Base-by-base conservation (phyloP, 1,284 basidiomycete species). In the Trichosporon ovoides region DNA sequence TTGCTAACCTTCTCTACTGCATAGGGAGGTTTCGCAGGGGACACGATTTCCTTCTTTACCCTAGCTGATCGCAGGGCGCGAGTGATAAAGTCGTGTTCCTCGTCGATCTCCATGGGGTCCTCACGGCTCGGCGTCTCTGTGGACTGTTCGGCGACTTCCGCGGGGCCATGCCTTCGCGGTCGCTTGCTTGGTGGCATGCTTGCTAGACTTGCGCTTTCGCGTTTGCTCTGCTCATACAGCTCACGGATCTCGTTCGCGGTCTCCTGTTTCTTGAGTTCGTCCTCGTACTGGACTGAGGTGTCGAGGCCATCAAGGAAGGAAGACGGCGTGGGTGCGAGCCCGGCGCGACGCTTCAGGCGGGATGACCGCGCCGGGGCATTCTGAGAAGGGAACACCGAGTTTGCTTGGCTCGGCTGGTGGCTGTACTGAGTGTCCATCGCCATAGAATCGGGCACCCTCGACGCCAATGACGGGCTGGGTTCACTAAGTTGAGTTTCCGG, bases 201-300 rank as follows among this genome's bases (percentile, higher is more conserved):
- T 5, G 43, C 43, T 48, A 48, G 28, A 14, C 43, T 48, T 3
- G n/a, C 61, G 51, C 56, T 65, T 60, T 18, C 36, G 11, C 14
- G 54, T 51, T 9, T 35, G 64, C 52, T 51, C 57, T 71, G 60
- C 58, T 74, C 72, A 50, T 75, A 75, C 36, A 75, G 56, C 55
- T 69, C 61, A 10, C 66, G 59, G 12, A 68, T 68, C 57, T 70
- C 66, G 7, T 61, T 61, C n/a, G 62, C 64, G 6, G 55, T 60
- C 48, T 71, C 68, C 55, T 70, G 63, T 20, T 63, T 59, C 58
- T 68, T 60, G 9, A 57, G 48, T 20, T 62, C 61, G 7, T 56
- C 57, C 34, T 64, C 63, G 31, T 65, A 61, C n/a, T 57, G 57
- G 20, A 68, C 55, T 2, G 57, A 52, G 3, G 58, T 57, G 51